These are phyloP conservation scores for Symbiotaphrina buchneri DNA, from an alignment of 495 filamentous ascomycete species.

Conservation along the genomic window DNA sequence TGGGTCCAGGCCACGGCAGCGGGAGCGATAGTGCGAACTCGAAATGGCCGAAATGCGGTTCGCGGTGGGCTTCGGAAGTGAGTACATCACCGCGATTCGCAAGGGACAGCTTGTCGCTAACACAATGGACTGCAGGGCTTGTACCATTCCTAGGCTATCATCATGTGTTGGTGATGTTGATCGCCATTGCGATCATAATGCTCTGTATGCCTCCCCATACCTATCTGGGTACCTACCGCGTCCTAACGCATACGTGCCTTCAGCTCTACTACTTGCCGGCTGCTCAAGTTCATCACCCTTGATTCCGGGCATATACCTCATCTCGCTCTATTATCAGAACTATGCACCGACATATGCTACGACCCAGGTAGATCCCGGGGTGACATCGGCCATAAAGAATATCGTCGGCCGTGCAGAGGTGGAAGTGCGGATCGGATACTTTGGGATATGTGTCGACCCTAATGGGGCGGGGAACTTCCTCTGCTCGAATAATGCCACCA, in stretches of 20 bases:
- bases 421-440: slow-evolving; percentile 50
- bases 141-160: slow-evolving; percentile 95
- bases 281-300: slow-evolving; percentile 57
- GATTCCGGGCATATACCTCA: slow-evolving; percentile 61
- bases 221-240: slow-evolving; percentile 1
- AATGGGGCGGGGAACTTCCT: slow-evolving; percentile 50
- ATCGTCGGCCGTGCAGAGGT: slow-evolving; percentile 44
- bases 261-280: slow-evolving; percentile 57
- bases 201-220: slow-evolving; percentile 33
- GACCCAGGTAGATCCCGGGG: slow-evolving; percentile 67
- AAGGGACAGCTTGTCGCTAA: slow-evolving; percentile 6
- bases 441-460: slow-evolving; percentile 55
- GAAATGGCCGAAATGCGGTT: slow-evolving; percentile 15
- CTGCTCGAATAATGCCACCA: slow-evolving; percentile 58
- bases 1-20: slow-evolving; percentile 4
- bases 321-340: slow-evolving; percentile 47
- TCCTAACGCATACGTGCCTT: neutral
- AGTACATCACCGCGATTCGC: neutral
- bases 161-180: slow-evolving; percentile 95
- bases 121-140: slow-evolving; percentile 29
- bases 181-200: slow-evolving; percentile 82
- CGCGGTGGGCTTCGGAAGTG: slow-evolving; percentile 9
- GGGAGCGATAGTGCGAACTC: slow-evolving; percentile 5
- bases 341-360: slow-evolving; percentile 43
- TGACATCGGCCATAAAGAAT: slow-evolving; percentile 50